Conservation (phyloP, 148 eudicot species). For the Camellia japonica region DNA sequence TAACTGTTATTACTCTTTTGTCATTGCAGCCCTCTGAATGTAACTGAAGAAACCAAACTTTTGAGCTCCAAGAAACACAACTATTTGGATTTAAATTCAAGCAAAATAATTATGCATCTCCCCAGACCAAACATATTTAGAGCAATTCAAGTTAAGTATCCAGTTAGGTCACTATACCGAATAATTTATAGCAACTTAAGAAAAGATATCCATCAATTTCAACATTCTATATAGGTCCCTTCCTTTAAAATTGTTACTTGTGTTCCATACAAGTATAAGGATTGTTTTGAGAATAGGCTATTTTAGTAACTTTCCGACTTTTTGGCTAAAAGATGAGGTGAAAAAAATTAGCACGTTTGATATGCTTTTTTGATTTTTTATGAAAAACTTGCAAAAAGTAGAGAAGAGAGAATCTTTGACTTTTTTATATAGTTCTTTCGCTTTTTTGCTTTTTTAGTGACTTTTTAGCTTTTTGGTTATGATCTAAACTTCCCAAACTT, state of each 20-base stretch:
- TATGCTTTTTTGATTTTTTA: no score
- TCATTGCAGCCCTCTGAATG: constrained; percentile 4
- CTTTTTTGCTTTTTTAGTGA: no score
- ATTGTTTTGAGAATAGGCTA: no score
- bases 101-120: background rate
- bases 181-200: background rate
- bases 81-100: background rate
- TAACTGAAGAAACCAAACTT: background rate
- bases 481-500: no score
- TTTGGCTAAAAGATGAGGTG: no score
- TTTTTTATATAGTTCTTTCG: no score
- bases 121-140: background rate
- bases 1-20: background rate
- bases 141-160: background rate
- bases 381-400: no score
- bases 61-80: background rate
- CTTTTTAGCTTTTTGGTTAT: no score
- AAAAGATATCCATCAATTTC: background rate
- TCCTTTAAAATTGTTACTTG: background rate
- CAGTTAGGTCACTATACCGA: background rate
- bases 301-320: no score
- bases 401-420: no score
- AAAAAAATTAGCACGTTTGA: no score
- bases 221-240: background rate
- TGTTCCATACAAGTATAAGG: background rate